Evolutionary conservation across 2,329 filamentous ascomycete genomes (phyloP).

Genomic region (Trichoderma hamatum): DNA sequence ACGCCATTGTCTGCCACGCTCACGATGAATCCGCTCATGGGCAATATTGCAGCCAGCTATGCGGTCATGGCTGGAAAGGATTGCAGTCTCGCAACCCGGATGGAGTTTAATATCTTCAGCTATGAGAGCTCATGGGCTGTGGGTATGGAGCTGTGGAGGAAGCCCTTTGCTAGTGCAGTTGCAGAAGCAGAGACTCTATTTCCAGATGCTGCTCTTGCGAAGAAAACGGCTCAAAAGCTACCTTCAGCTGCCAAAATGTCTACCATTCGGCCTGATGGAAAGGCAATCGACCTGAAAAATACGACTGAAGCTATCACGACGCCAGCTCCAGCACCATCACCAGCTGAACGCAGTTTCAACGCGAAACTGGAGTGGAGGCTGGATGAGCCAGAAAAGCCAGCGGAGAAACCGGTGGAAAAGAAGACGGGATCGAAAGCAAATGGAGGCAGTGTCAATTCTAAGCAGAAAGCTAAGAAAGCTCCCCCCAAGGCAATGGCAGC

Average conservation of each 20-base stretch:
- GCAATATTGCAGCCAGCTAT: constrained; percentile 88
- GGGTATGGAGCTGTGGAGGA: constrained; percentile 91
- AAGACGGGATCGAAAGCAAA: neutral
- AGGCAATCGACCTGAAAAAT: neutral
- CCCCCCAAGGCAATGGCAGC: constrained; percentile 34
- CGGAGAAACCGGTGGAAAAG: neutral
- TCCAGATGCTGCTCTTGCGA: neutral
- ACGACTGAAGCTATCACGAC: neutral
- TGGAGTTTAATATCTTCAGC: constrained; percentile 97
- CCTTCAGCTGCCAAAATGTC: neutral
- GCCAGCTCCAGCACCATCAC: neutral
- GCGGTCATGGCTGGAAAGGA: constrained; percentile 83
- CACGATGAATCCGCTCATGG: constrained; percentile 92
- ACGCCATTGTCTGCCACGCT: constrained; percentile 93
- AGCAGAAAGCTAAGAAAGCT: constrained; percentile 53
- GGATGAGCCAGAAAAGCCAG: constrained; percentile 43
- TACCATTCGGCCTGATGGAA: neutral
- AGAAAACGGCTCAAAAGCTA: neutral
- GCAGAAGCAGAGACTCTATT: constrained; percentile 38
- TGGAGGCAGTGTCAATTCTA: constrained; percentile 46
- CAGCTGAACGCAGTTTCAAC: constrained; percentile 49
- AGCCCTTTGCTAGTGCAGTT: constrained; percentile 48
- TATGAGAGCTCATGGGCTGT: constrained; percentile 95
- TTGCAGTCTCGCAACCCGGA: constrained; percentile 83
- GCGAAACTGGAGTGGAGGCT: constrained; percentile 57